A percentile compares a stretch with the other conserved stretches of the same genome.
phyloP scores from a whole-genome alignment of 352 stramenopile species.

The Hyaloperonospora brassicae region DNA sequence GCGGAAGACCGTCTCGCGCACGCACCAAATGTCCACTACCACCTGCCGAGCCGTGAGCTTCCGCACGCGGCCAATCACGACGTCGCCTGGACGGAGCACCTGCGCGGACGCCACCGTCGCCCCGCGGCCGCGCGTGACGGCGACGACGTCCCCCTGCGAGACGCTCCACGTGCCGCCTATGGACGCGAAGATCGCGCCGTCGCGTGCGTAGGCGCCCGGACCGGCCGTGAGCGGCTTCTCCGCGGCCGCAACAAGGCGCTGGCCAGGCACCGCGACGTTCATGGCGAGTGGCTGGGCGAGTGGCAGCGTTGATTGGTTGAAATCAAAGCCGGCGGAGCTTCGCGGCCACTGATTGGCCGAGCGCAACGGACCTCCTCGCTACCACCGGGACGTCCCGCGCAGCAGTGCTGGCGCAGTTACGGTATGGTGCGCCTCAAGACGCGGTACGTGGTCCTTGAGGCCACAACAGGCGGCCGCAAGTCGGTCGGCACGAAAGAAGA shows the following conservation, averaged over 20 bases:
- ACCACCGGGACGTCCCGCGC: neutral
- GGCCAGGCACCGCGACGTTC: constrained; percentile 46
- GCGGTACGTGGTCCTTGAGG: constrained; percentile 40
- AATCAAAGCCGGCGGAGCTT: neutral
- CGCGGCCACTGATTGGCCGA: neutral
- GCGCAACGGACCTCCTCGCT: neutral
- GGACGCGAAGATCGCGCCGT: constrained; percentile 65
- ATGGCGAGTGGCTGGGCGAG: constrained; percentile 16
- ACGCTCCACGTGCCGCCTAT: constrained; percentile 46
- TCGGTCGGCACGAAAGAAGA: constrained; percentile 53
- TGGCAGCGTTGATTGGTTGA: neutral
- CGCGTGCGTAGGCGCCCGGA: constrained; percentile 43
- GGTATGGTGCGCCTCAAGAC: constrained; percentile 75
- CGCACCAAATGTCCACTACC: constrained; percentile 70
- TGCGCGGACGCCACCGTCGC: constrained; percentile 61
- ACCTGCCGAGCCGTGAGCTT: constrained; percentile 72
- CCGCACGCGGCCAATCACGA: constrained; percentile 52
- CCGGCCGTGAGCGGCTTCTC: constrained; percentile 31
- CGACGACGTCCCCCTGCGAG: constrained; percentile 29
- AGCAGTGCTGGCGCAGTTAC: neutral
- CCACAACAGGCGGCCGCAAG: constrained; percentile 27
- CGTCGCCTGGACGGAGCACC: constrained; percentile 58
- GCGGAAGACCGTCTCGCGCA: constrained; percentile 61
- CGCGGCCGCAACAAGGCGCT: constrained; percentile 37
- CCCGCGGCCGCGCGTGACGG: constrained; percentile 31